These are phyloP conservation scores for Globisporangium cystogenes DNA, from an alignment of 352 stramenopile genomes.

Conservation along the genomic window DNA sequence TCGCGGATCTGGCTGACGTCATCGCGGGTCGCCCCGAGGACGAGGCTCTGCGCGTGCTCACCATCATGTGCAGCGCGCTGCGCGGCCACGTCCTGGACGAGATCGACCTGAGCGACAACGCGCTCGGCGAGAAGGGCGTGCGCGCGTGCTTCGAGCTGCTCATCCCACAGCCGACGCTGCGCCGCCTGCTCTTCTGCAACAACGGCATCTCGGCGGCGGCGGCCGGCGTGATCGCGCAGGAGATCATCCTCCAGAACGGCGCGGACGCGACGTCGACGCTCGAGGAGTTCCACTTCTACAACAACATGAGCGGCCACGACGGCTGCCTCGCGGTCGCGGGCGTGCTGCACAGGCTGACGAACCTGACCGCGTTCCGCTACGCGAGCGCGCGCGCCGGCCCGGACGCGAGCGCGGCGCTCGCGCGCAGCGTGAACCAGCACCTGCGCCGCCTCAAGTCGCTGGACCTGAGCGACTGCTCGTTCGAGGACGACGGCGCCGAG, in stretches of 20 bases:
- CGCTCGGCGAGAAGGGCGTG: slow-evolving; percentile 70
- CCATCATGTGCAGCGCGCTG: slow-evolving; percentile 74
- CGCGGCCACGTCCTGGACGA: slow-evolving; percentile 65
- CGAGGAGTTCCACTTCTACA: slow-evolving; percentile 81
- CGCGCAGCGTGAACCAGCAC: slow-evolving; percentile 38
- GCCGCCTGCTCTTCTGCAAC: slow-evolving; percentile 68
- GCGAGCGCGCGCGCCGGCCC: slow-evolving; percentile 58
- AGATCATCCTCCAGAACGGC: slow-evolving; percentile 69
- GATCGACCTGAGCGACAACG: slow-evolving; percentile 86
- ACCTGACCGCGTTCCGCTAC: slow-evolving; percentile 57
- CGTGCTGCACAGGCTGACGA: slow-evolving; percentile 40
- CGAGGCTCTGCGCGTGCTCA: slow-evolving; percentile 85
- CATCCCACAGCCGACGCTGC: slow-evolving; percentile 58
- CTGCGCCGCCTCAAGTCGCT: slow-evolving; percentile 56
- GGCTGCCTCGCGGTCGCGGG: slow-evolving; percentile 50
- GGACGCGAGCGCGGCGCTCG: slow-evolving; percentile 44
- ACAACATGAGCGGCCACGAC: slow-evolving; percentile 83
- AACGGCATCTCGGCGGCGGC: slow-evolving; percentile 74
- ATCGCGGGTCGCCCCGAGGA: slow-evolving; percentile 89
- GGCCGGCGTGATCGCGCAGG: slow-evolving; percentile 48
- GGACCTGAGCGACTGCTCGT: slow-evolving; percentile 92
- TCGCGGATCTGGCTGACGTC: slow-evolving; percentile 88
- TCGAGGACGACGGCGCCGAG: slow-evolving; percentile 66
- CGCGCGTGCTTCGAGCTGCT: slow-evolving; percentile 67
- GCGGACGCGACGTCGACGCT: slow-evolving; percentile 30